Percentiles rank a stretch among this genome's conserved stretches.
Conservation (phyloP, 306 rosid genomes). For the Lathyrus sativus region DNA sequence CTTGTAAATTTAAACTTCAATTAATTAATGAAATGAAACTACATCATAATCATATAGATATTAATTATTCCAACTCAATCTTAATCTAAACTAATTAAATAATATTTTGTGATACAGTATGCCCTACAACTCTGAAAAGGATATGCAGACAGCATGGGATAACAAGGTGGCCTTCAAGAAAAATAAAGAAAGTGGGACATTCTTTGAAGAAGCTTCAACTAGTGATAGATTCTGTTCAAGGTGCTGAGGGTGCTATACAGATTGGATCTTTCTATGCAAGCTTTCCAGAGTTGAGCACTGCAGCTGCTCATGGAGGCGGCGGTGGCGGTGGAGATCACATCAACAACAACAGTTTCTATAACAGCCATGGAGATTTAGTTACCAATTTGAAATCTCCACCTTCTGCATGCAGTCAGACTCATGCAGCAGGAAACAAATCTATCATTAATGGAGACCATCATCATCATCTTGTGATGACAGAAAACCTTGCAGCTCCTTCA, state of each 20-base stretch:
- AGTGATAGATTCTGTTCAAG: conserved; percentile 67
- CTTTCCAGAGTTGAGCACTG: conserved; percentile 59
- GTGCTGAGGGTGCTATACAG: conserved; percentile 66
- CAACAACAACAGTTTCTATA: conserved; percentile 24
- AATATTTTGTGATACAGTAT: conserved; percentile 45
- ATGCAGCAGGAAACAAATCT: conserved; percentile 28
- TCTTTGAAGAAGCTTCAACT: conserved; percentile 66
- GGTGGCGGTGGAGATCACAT: neutral
- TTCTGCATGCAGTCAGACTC: conserved; percentile 49
- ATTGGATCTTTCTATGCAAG: conserved; percentile 58
- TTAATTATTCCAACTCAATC: neutral
- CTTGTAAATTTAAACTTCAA: neutral
- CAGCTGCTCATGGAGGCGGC: neutral
- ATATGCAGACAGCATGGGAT: conserved; percentile 78
- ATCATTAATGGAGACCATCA: neutral
- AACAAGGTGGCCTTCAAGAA: conserved; percentile 68
- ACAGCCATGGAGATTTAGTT: conserved; percentile 26
- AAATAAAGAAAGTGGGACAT: conserved; percentile 70
- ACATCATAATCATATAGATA: neutral
- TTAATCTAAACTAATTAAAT: neutral
- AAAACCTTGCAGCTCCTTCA: conserved; percentile 31
- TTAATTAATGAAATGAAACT: neutral
- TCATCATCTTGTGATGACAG: conserved; percentile 39
- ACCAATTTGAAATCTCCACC: conserved; percentile 42
- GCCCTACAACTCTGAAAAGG: conserved; percentile 74